A percentile compares a stretch with the other conserved stretches of the same genome.
Evolutionary conservation across 495 filamentous ascomycete species (phyloP).

Genomic region (Penicillium canariense): DNA sequence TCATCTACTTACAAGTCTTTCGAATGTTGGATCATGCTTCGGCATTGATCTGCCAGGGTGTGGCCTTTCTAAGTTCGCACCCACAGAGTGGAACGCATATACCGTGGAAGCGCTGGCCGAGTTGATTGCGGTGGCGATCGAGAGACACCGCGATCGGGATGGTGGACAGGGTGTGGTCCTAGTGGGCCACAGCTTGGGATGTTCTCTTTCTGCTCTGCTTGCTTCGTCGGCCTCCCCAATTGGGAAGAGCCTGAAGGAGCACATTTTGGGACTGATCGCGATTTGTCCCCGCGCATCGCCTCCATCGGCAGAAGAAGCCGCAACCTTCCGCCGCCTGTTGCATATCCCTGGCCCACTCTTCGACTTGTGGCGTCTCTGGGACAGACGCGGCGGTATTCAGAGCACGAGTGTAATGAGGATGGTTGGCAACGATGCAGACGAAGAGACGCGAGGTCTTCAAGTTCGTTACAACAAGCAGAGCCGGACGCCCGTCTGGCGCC

Average conservation of each 20-base stretch:
- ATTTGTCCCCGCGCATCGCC: slow-evolving; percentile 73
- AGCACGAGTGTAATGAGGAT: slow-evolving; percentile 79
- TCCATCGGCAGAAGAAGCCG: slow-evolving; percentile 52
- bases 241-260: slow-evolving; percentile 47
- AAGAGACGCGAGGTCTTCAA: slow-evolving; percentile 74
- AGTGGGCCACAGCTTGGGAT: slow-evolving; percentile 86
- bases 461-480: slow-evolving; percentile 81
- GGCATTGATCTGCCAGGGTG: slow-evolving; percentile 90
- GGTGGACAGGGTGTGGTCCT: slow-evolving; percentile 74
- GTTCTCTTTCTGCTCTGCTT: slow-evolving; percentile 71
- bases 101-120: slow-evolving; percentile 71
- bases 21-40: slow-evolving; percentile 82
- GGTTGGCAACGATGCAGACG: slow-evolving; percentile 70
- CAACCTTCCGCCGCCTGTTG: slow-evolving; percentile 54
- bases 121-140: slow-evolving; percentile 69
- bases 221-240: slow-evolving; percentile 59
- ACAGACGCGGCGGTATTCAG: slow-evolving; percentile 71
- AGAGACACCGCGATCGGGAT: slow-evolving; percentile 61
- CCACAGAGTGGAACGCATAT: slow-evolving; percentile 74
- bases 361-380: slow-evolving; percentile 74
- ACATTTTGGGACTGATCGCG: slow-evolving; percentile 72
- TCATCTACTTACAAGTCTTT: slow-evolving; percentile 75
- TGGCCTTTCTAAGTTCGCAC: slow-evolving; percentile 70
- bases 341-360: slow-evolving; percentile 70
- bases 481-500: slow-evolving; percentile 73